Base-by-base conservation (phyloP, 225 moss, liverwort and hornwort genomes). In the Pseudisothecium myosuroides region DNA sequence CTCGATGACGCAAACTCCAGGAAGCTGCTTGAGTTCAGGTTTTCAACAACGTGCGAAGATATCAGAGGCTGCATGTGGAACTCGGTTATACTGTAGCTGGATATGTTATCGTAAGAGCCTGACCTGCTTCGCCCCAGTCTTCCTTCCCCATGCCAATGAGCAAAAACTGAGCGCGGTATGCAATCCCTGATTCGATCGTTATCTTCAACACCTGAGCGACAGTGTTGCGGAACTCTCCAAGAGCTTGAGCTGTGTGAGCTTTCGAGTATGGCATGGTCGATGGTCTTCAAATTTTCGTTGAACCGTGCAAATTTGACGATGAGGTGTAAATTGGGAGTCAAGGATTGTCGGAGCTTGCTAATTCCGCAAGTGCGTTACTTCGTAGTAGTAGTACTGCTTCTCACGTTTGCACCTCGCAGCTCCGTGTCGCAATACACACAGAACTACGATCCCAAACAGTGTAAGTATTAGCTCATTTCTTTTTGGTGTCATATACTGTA, bases 361-460 rank as follows among this genome's bases (percentile, higher is more conserved):
- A 45, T 29, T 31, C 37, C 14, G 50, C 81, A 39, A 61, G 31
- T 12, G 15, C 29, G 31, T n/a, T n/a, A 6, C 61, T 31, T 82
- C 37, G 61, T 61, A 15, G 56, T 34, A 34, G 68, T 68, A 39
- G 69, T 22, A 5, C 61, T 88, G 88, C 29, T 31, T n/a, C 72
- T 88, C 49, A 49, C 50, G 50, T 50, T 81, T 72, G 88, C 72
- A n/a, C 61, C 72, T 88, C 9, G 29, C 49, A 49, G 15, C 37
- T 69, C 69, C 37, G 81, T 21, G 47, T 49, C 9, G n/a, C 3
- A 9, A 22, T 5, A 0, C 34, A 58, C 14, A 14, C 2, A 68
- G 5, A 0, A 0, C 0, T 87, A 60, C 72, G 3, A 31, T 8
- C 0, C 0, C 7, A 2, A 0, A 7, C 81, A 87, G 87, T 36